Evolutionary conservation across 306 rosid species (phyloP).

Genomic region (Casuarina equisetifolia): DNA sequence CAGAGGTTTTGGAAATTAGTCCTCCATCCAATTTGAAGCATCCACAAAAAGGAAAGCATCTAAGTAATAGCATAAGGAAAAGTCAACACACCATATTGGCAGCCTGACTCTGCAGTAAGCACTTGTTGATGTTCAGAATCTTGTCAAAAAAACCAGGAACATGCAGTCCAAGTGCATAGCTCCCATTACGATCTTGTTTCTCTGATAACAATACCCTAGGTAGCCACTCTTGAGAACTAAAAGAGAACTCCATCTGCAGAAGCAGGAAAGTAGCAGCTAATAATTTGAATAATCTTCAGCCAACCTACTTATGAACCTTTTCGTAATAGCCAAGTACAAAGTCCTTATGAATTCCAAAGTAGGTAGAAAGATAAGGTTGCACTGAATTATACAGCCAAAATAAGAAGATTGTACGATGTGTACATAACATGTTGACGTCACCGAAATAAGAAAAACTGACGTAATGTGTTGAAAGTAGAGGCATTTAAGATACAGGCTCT

Average conservation of each 20-base stretch:
- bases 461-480: neutral
- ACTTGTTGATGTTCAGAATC: constrained; percentile 48
- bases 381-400: neutral
- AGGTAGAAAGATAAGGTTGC: neutral
- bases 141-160: constrained; percentile 55
- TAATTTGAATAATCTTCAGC: neutral
- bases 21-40: neutral
- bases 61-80: neutral
- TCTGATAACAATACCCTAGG: constrained; percentile 59
- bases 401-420: neutral
- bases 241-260: constrained; percentile 94
- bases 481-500: neutral
- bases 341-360: neutral
- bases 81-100: constrained; percentile 45
- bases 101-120: constrained; percentile 57
- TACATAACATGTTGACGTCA: neutral
- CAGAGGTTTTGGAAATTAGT: neutral
- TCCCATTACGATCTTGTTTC: constrained; percentile 28
- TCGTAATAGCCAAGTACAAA: neutral
- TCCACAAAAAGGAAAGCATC: neutral
- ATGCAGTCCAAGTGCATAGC: constrained; percentile 46
- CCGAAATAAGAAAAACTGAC: neutral
- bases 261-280: constrained; percentile 18
- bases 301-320: neutral
- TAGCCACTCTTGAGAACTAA: constrained; percentile 75